phyloP scores from a whole-genome alignment of 768 basidiomycete species.

The Psilocybe sp. region DNA sequence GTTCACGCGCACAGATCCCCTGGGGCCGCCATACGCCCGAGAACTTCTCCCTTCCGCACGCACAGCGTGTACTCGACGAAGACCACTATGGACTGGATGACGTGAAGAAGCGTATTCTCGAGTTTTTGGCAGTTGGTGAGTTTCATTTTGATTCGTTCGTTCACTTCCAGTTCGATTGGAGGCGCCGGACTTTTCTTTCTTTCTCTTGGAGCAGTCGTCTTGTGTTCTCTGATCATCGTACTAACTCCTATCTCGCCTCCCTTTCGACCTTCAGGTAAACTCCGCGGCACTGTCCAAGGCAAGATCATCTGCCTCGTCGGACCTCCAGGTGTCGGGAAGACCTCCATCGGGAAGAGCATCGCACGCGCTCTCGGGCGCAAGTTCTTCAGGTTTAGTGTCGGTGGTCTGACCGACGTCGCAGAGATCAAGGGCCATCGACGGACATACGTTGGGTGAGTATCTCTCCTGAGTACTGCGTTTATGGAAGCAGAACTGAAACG shows the following conservation, averaged over 20 bases:
- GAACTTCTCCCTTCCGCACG: constrained; percentile 85
- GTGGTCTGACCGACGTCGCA: constrained; percentile 94
- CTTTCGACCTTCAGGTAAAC: constrained; percentile 37
- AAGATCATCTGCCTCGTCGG: constrained; percentile 98
- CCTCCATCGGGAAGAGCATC: constrained; percentile 93
- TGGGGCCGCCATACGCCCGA: constrained; percentile 96
- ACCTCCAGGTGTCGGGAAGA: constrained; percentile 97
- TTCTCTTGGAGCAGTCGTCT: too few relatives aligned
- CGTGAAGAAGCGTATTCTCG: constrained; percentile 90
- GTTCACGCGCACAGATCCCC: constrained; percentile 82
- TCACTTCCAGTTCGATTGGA: too few relatives aligned
- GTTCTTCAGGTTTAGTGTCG: constrained; percentile 97
- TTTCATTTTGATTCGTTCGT: too few relatives aligned
- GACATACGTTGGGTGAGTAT: constrained; percentile 87
- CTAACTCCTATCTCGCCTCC: too few relatives aligned
- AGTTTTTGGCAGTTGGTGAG: constrained; percentile 88
- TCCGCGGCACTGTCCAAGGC: constrained; percentile 91
- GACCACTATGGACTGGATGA: constrained; percentile 93
- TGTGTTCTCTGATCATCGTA: too few relatives aligned
- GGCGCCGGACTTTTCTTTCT: too few relatives aligned
- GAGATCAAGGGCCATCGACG: constrained; percentile 98
- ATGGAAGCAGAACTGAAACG: background rate
- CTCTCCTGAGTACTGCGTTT: background rate
- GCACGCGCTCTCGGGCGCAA: constrained; percentile 85
- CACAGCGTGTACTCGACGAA: constrained; percentile 82